Percentiles rank a stretch among this genome's conserved stretches.
Conservation (phyloP, 2,329 filamentous ascomycete genomes). For the Penicillium sp. region DNA sequence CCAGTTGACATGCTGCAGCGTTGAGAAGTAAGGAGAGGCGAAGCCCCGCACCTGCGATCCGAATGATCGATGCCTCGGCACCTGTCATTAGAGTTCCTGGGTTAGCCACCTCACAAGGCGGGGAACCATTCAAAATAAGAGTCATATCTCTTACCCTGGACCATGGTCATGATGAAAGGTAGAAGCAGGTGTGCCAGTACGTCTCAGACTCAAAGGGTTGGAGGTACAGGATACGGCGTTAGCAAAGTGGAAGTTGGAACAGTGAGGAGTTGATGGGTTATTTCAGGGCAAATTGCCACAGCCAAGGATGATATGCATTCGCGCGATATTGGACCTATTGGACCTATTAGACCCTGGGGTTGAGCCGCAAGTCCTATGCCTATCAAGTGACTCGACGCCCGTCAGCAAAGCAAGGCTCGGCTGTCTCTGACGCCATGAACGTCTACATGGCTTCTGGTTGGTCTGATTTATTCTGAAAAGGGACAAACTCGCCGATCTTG, state of each 20-base stretch:
- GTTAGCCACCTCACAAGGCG: not conserved
- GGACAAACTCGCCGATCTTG: conserved; percentile 17
- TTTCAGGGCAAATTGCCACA: conserved; percentile 4
- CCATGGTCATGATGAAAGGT: not conserved
- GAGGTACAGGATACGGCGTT: not conserved
- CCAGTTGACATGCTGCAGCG: conserved; percentile 43
- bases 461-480: conserved; percentile 8
- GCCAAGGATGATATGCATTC: conserved; percentile 4
- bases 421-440: conserved; percentile 20
- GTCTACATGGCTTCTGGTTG: not conserved
- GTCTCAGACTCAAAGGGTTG: not conserved
- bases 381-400: conserved; percentile 24
- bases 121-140: not conserved
- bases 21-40: conserved; percentile 44
- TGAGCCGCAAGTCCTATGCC: conserved; percentile 23
- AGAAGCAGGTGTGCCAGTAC: not conserved
- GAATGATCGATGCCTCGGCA: conserved; percentile 22
- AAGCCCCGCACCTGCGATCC: conserved; percentile 35
- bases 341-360: not conserved
- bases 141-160: not conserved
- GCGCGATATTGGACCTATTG: not conserved
- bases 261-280: not conserved
- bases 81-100: conserved; percentile 1
- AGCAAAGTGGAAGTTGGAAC: not conserved
- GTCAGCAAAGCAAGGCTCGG: conserved; percentile 12